A percentile compares a stretch with the other conserved stretches of the same genome.
phyloP scores from a whole-genome alignment of 768 basidiomycete genomes.

The Hysterangium stoloniferum region DNA sequence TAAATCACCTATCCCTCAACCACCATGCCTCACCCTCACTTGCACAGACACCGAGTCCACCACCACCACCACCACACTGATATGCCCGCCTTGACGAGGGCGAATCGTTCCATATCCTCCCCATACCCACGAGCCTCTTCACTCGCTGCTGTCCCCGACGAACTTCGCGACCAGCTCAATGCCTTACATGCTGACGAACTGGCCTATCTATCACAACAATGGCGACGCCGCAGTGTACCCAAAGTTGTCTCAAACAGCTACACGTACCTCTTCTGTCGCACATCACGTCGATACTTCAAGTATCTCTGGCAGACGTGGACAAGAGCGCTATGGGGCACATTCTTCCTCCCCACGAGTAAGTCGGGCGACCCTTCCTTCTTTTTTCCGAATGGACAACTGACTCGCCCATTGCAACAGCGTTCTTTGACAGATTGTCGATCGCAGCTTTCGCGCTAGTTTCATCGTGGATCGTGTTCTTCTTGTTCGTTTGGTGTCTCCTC shows the following conservation, averaged over 20 bases:
- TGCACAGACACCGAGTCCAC: not conserved
- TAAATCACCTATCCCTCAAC: no score
- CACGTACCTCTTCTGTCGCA: constrained; percentile 9
- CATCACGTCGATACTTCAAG: constrained; percentile 8
- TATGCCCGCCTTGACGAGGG: constrained; percentile 4
- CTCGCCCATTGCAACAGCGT: constrained; percentile 6
- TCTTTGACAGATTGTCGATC: constrained; percentile 15
- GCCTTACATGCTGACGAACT: constrained; percentile 17
- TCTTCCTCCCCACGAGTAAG: constrained; percentile 16
- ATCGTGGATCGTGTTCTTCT: constrained; percentile 14
- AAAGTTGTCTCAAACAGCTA: constrained; percentile 6
- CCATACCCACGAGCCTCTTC: constrained; percentile 2
- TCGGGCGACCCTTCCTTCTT: not conserved
- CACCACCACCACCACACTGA: not conserved
- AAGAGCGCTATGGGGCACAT: constrained; percentile 12
- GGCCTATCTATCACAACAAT: constrained; percentile 14
- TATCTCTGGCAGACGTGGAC: constrained; percentile 15
- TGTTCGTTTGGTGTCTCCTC: constrained; percentile 15
- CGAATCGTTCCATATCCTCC: constrained; percentile 13
- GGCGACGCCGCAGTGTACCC: not conserved
- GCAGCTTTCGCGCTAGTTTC: constrained; percentile 15
- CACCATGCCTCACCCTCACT: no score
- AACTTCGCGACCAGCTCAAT: constrained; percentile 4
- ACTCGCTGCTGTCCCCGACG: not conserved
- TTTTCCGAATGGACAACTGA: not conserved